Base-by-base conservation (phyloP, 108 stramenopile species). In the Fragilaria radians region DNA sequence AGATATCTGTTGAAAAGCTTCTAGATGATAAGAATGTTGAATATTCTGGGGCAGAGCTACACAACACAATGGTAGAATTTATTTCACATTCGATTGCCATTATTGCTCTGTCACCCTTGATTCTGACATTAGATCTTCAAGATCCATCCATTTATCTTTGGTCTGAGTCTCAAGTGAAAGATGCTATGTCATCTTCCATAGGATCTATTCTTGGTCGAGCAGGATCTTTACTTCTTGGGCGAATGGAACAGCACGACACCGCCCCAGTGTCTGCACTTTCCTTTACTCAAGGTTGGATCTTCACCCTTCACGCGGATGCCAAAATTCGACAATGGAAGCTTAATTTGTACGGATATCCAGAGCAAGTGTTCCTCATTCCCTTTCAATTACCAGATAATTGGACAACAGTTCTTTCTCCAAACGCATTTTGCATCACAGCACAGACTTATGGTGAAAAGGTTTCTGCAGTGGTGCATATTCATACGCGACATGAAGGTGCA, bases 271-370 rank as follows among this genome's bases (percentile, higher is more conserved):
- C 75, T 48, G 75, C 75, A 2, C 26, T 76, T 22, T n/a, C 62
- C 50, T 31, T 52, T 47, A 3, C 45, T 63, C 17, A 32, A 58
- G 31, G 54, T 54, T 34, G 28, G 28, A 48, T 11, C 0, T 58
- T 76, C 30, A 66, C 75, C 2, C 23, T 76, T 42, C 75, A 76
- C 48, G 63, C 75, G 7, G 69, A 76, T 62, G 65, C 75, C 22
- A 76, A 46, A 21, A 34, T 76, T 4, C 65, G 75, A 24, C 65
- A 60, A 36, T 76, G 75, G 75, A 63, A 25, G 36, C 17, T 76
- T 21, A 58, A 70, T 28, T 28, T 62, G 18, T 27, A 34, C n/a
- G 46, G 9, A 22, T 57, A 42, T 42, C 36, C 36, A 7, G 14
- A 7, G 7, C 11, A 42, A 42, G 36, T 42, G 14, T 42, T 11